Evolutionary conservation across 768 basidiomycete genomes (phyloP).

Genomic region (Podaxis sp.): DNA sequence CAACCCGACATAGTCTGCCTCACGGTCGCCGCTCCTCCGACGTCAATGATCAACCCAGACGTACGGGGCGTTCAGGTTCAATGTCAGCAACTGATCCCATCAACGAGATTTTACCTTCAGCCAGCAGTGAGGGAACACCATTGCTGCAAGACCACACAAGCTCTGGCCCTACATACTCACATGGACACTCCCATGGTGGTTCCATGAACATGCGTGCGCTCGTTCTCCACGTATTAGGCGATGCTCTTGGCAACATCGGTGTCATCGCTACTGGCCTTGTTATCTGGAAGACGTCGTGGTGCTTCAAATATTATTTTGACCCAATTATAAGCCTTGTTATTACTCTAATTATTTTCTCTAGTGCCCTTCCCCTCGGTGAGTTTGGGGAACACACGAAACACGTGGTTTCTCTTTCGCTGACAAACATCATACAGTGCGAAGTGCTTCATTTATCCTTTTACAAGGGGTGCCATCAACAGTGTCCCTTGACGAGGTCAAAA

Average conservation of each 20-base stretch:
- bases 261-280: slow-evolving; percentile 94
- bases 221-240: slow-evolving; percentile 90
- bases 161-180: slow-evolving; percentile 19
- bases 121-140: neutral
- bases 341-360: slow-evolving; percentile 94
- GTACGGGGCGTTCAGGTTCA: neutral
- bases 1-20: slow-evolving; percentile 20
- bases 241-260: slow-evolving; percentile 96
- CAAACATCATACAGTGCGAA: slow-evolving; percentile 50
- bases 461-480: slow-evolving; percentile 92
- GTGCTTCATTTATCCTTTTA: slow-evolving; percentile 90
- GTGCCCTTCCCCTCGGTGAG: slow-evolving; percentile 85
- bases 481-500: slow-evolving; percentile 83
- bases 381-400: neutral
- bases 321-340: slow-evolving; percentile 92
- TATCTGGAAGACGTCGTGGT: slow-evolving; percentile 86
- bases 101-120: neutral
- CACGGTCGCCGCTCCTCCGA: slow-evolving; percentile 25
- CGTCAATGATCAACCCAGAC: slow-evolving; percentile 9
- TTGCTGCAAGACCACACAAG: slow-evolving; percentile 9
- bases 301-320: slow-evolving; percentile 88
- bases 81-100: slow-evolving; percentile 4
- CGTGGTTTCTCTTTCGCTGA: too few relatives aligned
- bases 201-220: slow-evolving; percentile 99
- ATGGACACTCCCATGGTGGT: slow-evolving; percentile 44